Conservation (phyloP, 2,329 filamentous ascomycete species). For the Neoascochyta sp. region DNA sequence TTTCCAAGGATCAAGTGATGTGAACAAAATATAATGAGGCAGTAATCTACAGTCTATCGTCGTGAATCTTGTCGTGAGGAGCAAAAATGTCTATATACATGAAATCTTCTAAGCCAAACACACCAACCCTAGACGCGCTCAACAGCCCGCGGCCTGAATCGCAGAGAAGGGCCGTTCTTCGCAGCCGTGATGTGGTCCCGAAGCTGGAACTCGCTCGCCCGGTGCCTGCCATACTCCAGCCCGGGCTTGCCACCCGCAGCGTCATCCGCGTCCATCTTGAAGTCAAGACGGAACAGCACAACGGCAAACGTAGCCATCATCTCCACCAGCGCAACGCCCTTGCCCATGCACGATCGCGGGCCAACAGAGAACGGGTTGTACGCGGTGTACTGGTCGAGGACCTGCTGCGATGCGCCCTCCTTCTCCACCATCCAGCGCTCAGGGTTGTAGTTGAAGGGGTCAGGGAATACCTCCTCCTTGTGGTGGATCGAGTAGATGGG, state of each 20-base stretch:
- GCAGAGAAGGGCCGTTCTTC: slow-evolving; percentile 64
- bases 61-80: too few relatives aligned
- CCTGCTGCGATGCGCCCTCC: too few relatives aligned
- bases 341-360: slow-evolving; percentile 65
- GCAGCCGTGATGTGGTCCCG: slow-evolving; percentile 65
- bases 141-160: too few relatives aligned
- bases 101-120: too few relatives aligned
- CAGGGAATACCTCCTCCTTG: too few relatives aligned
- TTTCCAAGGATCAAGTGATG: too few relatives aligned
- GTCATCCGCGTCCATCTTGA: slow-evolving; percentile 30
- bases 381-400: slow-evolving; percentile 3
- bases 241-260: too few relatives aligned
- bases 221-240: slow-evolving; percentile 11
- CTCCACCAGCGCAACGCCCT: slow-evolving; percentile 62
- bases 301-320: slow-evolving; percentile 59
- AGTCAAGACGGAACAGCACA: slow-evolving; percentile 56
- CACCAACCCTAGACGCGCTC: too few relatives aligned
- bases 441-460: slow-evolving; percentile 16
- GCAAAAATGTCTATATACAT: too few relatives aligned
- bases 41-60: too few relatives aligned
- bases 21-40: too few relatives aligned
- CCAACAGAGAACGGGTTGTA: slow-evolving; percentile 70
- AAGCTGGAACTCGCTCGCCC: slow-evolving; percentile 58
- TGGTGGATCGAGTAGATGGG: slow-evolving; percentile 25
- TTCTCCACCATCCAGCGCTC: slow-evolving; percentile 19